Evolutionary conservation across 257 asterid species (phyloP), one percentile per base, ranked within the genome.

Genomic region (Verbena officinalis): DNA sequence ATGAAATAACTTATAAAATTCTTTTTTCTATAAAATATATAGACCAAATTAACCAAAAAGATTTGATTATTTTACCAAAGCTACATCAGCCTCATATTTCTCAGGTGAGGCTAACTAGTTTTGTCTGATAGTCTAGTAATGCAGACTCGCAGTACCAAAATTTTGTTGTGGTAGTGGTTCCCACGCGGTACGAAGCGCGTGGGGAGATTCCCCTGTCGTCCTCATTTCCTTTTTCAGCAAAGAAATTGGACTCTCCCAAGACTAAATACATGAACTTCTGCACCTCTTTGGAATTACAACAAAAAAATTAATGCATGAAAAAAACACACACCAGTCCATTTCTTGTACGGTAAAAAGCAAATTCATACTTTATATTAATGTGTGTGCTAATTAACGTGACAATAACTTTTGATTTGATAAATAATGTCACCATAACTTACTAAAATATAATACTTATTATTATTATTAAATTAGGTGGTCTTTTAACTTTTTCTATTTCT

Each of bases 221-320:
- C 27, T 17, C 9, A n/a, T 27, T 46, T 22, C 59, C 78, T 68
- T 46, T 40, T 69, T 79, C 24, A n/a, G 77, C 79, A 21, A 76
- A 85, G n/a, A 55, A 69, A 62, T 49, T 76, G 67, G 63, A 65
- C 72, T 63, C 62, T 75, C 55, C 24, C 85, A 64, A 69, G 78
- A 60, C 74, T 73, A 77, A 74, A 64, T 80, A 64, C 89, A 77
- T 82, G 94, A 81, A 79, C 80, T 78, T 67, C 68, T 76, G 66
- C 60, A 20, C 80, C 68, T 72, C 84, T 75, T 73, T 73, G 84
- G 88, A 81, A 82, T 74, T 70, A 64, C 64, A 69, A 70, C 57
- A 56, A 75, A 51, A 57, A 42, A 2, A 30, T 2, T 30, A 73
- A 71, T 78, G 77, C 81, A 70, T 75, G 78, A 66, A 67, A 43